Evolutionary conservation across 352 stramenopile genomes (phyloP).

Genomic region (Blastocystis sp.): DNA sequence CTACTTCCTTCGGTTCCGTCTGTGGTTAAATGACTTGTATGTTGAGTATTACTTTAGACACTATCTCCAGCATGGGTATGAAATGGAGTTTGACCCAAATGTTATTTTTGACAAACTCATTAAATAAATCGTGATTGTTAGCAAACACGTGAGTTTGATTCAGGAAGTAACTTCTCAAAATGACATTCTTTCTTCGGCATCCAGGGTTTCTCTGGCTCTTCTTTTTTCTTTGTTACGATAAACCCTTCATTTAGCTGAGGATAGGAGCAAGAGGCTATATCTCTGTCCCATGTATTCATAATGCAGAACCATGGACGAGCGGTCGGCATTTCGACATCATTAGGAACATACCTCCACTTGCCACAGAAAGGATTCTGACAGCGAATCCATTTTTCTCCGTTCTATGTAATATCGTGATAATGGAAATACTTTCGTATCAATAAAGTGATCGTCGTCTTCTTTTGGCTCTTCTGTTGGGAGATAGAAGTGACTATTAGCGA

Average conservation of each 20-base stretch:
- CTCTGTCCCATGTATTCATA: constrained; percentile 49
- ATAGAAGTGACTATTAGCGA: not conserved
- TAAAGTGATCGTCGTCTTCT: no score
- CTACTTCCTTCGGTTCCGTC: not conserved
- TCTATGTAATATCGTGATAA: not conserved
- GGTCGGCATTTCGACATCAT: not conserved
- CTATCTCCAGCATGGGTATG: not conserved
- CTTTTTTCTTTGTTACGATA: constrained; percentile 21
- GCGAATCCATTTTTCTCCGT: constrained; percentile 27
- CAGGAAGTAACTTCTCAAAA: not conserved
- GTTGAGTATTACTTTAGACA: constrained; percentile 27
- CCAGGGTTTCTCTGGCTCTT: constrained; percentile 4
- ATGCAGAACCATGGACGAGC: constrained; percentile 32
- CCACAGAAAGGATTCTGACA: constrained; percentile 57
- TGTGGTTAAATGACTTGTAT: constrained; percentile 53
- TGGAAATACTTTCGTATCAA: no score
- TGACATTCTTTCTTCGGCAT: not conserved
- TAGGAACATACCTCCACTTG: constrained; percentile 26
- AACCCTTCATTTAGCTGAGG: not conserved
- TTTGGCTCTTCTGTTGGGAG: no score
- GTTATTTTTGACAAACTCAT: constrained; percentile 25
- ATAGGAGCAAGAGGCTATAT: constrained; percentile 4
- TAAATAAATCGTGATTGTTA: not conserved
- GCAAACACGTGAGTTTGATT: not conserved
- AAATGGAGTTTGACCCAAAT: constrained; percentile 57